phyloP scores from a whole-genome alignment of 23 red algal species.

The Agarophyton chilense region DNA sequence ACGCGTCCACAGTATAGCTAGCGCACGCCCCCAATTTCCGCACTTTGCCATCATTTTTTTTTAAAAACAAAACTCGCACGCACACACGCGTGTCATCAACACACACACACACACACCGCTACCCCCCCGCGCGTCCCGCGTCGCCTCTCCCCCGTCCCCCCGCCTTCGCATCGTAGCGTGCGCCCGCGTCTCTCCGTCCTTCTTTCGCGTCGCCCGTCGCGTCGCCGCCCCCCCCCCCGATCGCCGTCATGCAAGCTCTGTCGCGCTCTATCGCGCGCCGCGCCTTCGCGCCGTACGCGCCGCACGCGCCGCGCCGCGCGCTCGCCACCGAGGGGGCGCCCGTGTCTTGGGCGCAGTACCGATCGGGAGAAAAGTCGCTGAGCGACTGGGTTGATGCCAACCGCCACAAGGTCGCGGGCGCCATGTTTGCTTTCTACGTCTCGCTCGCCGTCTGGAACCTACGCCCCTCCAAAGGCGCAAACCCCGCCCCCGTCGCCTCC shows the following conservation, averaged over 20 bases:
- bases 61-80: too few relatives aligned
- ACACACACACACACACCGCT: too few relatives aligned
- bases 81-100: too few relatives aligned
- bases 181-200: too few relatives aligned
- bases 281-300: neutral
- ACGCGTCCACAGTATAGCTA: too few relatives aligned
- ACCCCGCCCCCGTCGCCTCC: neutral
- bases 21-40: too few relatives aligned
- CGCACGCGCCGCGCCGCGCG: neutral
- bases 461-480: slow-evolving; percentile 13
- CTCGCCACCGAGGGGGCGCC: slow-evolving; percentile 52
- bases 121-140: too few relatives aligned
- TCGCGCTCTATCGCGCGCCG: neutral
- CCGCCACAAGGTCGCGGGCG: slow-evolving; percentile 47
- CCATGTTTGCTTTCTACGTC: slow-evolving; percentile 54
- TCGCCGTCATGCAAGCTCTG: neutral
- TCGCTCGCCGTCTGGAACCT: slow-evolving; percentile 59
- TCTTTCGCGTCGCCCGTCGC: neutral
- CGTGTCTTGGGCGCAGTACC: slow-evolving; percentile 77
- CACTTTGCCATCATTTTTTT: too few relatives aligned
- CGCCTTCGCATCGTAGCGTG: too few relatives aligned
- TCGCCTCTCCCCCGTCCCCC: too few relatives aligned
- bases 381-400: slow-evolving; percentile 75
- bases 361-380: slow-evolving; percentile 52
- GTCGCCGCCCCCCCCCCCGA: neutral